Conservation (phyloP, 306 rosid species). For the Citrullus colocynthis region DNA sequence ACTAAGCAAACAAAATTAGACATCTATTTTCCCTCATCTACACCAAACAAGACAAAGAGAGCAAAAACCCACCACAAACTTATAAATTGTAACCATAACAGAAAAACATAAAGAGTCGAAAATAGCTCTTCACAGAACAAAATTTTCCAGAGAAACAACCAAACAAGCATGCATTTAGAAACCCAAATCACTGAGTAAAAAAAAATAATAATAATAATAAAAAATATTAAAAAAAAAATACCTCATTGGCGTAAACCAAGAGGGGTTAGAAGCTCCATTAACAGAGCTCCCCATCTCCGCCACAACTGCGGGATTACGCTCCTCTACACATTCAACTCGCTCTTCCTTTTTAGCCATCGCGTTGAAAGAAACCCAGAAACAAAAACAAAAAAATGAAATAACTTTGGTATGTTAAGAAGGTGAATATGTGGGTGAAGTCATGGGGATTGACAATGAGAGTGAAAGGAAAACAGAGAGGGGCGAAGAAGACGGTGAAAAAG, state of each 20-base stretch:
- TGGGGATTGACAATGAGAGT: not conserved
- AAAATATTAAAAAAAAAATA: not conserved
- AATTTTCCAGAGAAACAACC: not conserved
- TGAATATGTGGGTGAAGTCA: not conserved
- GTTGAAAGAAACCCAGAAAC: not conserved
- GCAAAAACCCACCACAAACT: not conserved
- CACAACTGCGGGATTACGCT: not conserved
- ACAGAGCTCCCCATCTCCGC: not conserved
- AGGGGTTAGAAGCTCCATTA: not conserved
- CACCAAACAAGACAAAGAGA: not conserved
- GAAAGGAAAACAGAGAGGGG: not conserved
- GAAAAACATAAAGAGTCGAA: not conserved
- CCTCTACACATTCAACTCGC: not conserved
- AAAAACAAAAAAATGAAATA: not conserved
- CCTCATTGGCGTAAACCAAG: conserved; percentile 8
- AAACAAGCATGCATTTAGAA: not conserved
- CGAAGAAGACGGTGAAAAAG: not conserved
- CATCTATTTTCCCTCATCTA: not conserved
- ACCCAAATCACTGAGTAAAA: not conserved
- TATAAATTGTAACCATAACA: not conserved
- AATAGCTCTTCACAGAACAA: not conserved
- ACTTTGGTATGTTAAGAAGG: not conserved
- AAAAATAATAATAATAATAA: too few relatives aligned
- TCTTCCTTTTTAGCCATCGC: not conserved
- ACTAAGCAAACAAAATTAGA: not conserved